Evolutionary conservation across 2,329 filamentous ascomycete species (phyloP), one percentile per base, ranked within the genome.

Genomic region (Bimuria novae-zelandiae): DNA sequence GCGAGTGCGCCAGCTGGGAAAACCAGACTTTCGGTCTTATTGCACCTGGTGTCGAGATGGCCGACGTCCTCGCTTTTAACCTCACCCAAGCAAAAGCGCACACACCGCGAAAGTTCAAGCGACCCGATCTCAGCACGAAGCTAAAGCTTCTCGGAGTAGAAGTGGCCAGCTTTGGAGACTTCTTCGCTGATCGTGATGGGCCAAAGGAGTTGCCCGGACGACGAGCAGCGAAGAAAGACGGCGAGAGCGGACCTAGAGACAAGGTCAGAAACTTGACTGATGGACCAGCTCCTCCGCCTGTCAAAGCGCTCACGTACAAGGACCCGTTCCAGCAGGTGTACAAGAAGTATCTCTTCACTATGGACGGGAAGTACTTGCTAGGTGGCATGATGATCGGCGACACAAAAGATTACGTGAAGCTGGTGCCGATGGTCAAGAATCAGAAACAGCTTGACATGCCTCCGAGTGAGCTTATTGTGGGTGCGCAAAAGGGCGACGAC

Each of bases 331-430:
- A 86, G 51, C 87, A 90, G 42, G 85, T 96, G 1, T 96, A 96
- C 78, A 96, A 96, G 74, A 96, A 96, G 69, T 96, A 94, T 72
- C 77, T 96, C 10, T 96, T 96, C 67, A 95, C 92, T 0, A 79
- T 87, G 67, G 92, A 96, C 68, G 92, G 92, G 22, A 95, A 95
- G 71, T 93, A 93, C 65, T 79, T 96, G 1, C 83, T 96, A 0
- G 92, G 92, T n/a, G 92, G 92, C 3, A 96, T 96, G 90, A 96
- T 96, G 90, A 94, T 96, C 56, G 92, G 92, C 33, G 92, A 96
- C 66, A 95, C 90, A 0, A 88, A 84, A 57, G 92, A 96, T 76
- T 96, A 96, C 67, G 84, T 95, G 75, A 96, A 93, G 72, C 77
- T 96, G 19, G 89, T 95, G 1, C 89, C 90, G 1, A 86, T 96